A percentile compares a stretch with the other conserved stretches of the same genome.
phyloP scores from a whole-genome alignment of 1,139 yeast species.

The Magnusiomyces tetraspermus region DNA sequence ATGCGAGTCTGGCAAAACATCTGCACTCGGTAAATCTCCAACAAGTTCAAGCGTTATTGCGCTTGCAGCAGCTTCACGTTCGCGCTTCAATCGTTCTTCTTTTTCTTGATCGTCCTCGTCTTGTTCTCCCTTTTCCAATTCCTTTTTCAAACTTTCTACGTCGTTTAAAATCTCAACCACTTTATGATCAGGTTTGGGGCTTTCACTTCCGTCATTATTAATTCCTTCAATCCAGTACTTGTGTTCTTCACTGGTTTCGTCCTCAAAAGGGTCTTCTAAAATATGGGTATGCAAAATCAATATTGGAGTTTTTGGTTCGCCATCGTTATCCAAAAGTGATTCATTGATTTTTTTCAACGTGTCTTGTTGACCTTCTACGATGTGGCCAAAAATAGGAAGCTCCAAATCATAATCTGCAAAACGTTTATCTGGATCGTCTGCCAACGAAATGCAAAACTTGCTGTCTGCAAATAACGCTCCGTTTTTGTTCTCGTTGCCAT shows the following conservation, averaged over 20 bases:
- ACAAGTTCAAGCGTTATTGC: slow-evolving; percentile 55
- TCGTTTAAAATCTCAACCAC: slow-evolving; percentile 27
- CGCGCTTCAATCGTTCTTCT: slow-evolving; percentile 24
- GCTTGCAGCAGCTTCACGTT: slow-evolving; percentile 39
- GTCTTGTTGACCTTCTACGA: slow-evolving; percentile 42
- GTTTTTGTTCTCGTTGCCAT: not conserved
- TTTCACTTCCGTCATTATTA: slow-evolving; percentile 16
- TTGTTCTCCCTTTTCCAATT: slow-evolving; percentile 23
- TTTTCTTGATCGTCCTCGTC: slow-evolving; percentile 20
- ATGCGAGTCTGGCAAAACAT: slow-evolving; percentile 50
- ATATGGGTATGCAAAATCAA: slow-evolving; percentile 44
- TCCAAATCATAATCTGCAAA: slow-evolving; percentile 16
- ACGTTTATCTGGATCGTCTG: slow-evolving; percentile 19
- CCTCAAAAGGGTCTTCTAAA: slow-evolving; percentile 47
- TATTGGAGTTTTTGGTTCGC: slow-evolving; percentile 42
- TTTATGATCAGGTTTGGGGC: slow-evolving; percentile 34
- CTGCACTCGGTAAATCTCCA: slow-evolving; percentile 56
- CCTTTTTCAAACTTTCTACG: slow-evolving; percentile 23
- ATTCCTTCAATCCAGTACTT: slow-evolving; percentile 14
- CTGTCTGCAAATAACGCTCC: slow-evolving; percentile 25
- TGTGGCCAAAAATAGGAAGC: slow-evolving; percentile 40
- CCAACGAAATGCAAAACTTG: slow-evolving; percentile 29
- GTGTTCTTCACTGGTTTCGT: not conserved
- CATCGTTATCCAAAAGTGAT: slow-evolving; percentile 34
- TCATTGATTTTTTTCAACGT: slow-evolving; percentile 39